Conservation (phyloP, 441 rosid species). For the Arabidopsis lyrata region DNA sequence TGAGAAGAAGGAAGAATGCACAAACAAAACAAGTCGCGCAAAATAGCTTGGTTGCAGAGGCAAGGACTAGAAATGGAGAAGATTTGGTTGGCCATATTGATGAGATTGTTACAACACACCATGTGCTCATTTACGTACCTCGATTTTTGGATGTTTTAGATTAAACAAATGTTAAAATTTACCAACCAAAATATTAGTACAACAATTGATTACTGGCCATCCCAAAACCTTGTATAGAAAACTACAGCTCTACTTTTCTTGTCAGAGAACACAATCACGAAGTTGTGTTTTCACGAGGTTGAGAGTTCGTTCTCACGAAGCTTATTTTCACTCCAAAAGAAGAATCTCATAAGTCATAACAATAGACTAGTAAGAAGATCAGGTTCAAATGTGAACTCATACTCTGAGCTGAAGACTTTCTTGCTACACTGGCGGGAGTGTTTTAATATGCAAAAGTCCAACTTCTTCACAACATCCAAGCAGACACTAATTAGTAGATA, state of each 20-base stretch:
- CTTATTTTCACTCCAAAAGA: neutral
- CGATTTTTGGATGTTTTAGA: neutral
- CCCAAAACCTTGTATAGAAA: neutral
- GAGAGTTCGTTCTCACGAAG: neutral
- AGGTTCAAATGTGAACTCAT: constrained; percentile 36
- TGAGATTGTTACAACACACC: constrained; percentile 37
- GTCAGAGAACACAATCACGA: neutral
- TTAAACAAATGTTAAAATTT: neutral
- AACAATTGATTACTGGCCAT: neutral
- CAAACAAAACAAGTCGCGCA: neutral
- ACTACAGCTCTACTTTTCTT: constrained; percentile 5
- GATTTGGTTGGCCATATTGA: constrained; percentile 35
- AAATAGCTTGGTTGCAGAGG: neutral
- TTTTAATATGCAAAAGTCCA: constrained; percentile 43
- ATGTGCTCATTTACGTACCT: constrained; percentile 39
- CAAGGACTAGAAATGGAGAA: constrained; percentile 30
- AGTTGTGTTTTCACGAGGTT: neutral
- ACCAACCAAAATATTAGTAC: neutral
- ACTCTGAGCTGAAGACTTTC: constrained; percentile 36
- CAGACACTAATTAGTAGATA: constrained; percentile 1
- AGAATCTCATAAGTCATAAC: neutral
- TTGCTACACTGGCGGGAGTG: constrained; percentile 18
- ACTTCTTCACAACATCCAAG: constrained; percentile 29
- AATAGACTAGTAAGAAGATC: neutral
- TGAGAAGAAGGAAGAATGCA: neutral